phyloP scores from a whole-genome alignment of 192 early-diverging fungal species.

The Coemansia sp. region DNA sequence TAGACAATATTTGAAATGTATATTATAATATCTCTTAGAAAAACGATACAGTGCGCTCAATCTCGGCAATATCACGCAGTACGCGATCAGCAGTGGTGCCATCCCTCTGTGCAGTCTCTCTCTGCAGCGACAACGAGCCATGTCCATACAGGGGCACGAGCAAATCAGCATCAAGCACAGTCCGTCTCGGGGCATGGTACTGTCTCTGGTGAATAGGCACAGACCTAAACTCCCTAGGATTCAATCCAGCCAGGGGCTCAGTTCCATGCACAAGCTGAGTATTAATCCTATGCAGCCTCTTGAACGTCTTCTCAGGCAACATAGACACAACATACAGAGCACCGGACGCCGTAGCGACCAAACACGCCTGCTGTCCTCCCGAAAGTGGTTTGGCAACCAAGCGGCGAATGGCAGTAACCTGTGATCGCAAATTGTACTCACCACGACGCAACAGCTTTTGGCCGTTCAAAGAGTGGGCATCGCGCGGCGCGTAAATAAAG shows the following conservation, averaged over 20 bases:
- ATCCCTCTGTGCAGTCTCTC: constrained; percentile 88
- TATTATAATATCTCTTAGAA: constrained; percentile 10
- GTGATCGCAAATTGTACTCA: constrained; percentile 85
- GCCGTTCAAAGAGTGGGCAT: constrained; percentile 87
- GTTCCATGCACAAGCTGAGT: constrained; percentile 82
- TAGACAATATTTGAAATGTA: not conserved
- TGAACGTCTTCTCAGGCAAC: constrained; percentile 90
- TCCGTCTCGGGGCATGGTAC: constrained; percentile 73
- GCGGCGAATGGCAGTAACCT: constrained; percentile 71
- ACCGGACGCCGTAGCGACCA: constrained; percentile 53
- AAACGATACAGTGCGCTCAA: constrained; percentile 29
- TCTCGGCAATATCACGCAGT: constrained; percentile 43
- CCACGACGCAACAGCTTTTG: constrained; percentile 88
- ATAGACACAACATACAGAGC: constrained; percentile 49
- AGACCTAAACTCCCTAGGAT: constrained; percentile 85
- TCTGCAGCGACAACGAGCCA: constrained; percentile 70
- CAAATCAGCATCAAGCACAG: constrained; percentile 86
- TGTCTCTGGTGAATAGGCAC: constrained; percentile 66
- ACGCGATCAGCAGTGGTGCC: constrained; percentile 84
- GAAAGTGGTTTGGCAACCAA: constrained; percentile 46
- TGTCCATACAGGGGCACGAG: constrained; percentile 71
- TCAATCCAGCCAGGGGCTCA: constrained; percentile 86
- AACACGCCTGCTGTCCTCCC: constrained; percentile 45
- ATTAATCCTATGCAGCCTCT: constrained; percentile 83
- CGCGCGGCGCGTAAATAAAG: constrained; percentile 84